Base-by-base conservation (phyloP, 2,329 filamentous ascomycete species). In the Penicillium digitatum region DNA sequence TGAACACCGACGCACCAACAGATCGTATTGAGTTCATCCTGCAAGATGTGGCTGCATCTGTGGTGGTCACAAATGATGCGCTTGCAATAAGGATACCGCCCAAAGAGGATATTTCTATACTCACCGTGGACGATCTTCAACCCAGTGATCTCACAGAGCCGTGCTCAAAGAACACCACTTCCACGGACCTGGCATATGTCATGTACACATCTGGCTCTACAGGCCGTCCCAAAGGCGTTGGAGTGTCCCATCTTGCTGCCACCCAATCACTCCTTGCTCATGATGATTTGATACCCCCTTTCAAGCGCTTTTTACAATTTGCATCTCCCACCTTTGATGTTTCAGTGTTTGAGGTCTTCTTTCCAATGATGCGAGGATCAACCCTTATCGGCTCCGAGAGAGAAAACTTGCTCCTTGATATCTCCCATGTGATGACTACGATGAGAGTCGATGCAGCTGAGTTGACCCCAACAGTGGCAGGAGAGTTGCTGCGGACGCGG, bases 191-290 rank as follows among this genome's bases (percentile, higher is more conserved):
- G 24, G 90, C 92, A 24, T 96, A 96, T 76, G 83, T 96, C 56
- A 91, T 96, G 85, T 96, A 95, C 70, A 96, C 92, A 0, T 95
- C 90, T 43, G 91, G 91, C 3, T 95, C 90, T 5, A 96, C 91
- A 0, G 92, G 92, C 12, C 84, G 86, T 5, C 92, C 92, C 0
- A 96, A 96, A 76, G 92, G 91, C 0, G 92, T 96, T 24, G 82
- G 83, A 2, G 79, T 96, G 29, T 90, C 90, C 29, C 92, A 96
- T 73, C 75, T 79, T 27, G 89, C 92, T 16, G 90, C 82, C 8
- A 88, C 89, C 0, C 92, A 96, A 70, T 90, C 88, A 54, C 74
- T 96, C 8, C 79, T 95, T 40, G 89, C 90, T 2, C 92, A 96
- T 67, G 81, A 95, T 65, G 79, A 77, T 44, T 85, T 92, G 63